These are phyloP conservation scores for Bipolaris sorokiniana DNA, from an alignment of 2,329 filamentous ascomycete species.

Conservation along the genomic window DNA sequence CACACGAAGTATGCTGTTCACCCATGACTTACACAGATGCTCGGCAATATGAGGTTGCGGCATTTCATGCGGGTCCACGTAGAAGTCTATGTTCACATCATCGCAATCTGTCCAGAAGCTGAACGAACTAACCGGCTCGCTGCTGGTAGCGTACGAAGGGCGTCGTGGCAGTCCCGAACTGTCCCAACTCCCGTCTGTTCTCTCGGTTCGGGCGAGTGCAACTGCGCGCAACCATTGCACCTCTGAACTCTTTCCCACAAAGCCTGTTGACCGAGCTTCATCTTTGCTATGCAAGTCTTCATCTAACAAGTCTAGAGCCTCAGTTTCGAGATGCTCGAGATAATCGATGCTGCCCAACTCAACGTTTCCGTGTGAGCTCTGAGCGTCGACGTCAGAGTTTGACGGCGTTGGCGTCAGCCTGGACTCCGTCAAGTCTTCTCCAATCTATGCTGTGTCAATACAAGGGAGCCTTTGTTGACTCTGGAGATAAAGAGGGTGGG, in stretches of 20 bases:
- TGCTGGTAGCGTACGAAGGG: slow-evolving; percentile 11
- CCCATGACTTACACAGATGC: slow-evolving; percentile 19
- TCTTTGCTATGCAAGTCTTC: slow-evolving; percentile 38
- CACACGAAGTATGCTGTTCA: not conserved
- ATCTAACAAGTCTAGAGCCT: slow-evolving; percentile 34
- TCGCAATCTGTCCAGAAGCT: slow-evolving; percentile 46
- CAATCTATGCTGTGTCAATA: slow-evolving; percentile 31
- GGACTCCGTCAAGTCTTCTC: slow-evolving; percentile 33
- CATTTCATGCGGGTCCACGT: slow-evolving; percentile 41
- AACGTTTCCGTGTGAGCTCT: slow-evolving; percentile 18
- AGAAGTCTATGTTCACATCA: slow-evolving; percentile 29
- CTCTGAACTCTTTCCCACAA: slow-evolving; percentile 44
- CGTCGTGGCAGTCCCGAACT: slow-evolving; percentile 8
- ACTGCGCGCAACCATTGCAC: slow-evolving; percentile 42
- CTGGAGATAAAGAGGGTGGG: not conserved
- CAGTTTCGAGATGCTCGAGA: slow-evolving; percentile 24
- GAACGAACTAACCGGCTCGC: slow-evolving; percentile 40
- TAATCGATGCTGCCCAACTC: slow-evolving; percentile 15
- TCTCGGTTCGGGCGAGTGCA: slow-evolving; percentile 29
- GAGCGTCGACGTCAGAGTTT: slow-evolving; percentile 26
- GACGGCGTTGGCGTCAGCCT: slow-evolving; percentile 22
- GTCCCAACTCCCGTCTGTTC: slow-evolving; percentile 16
- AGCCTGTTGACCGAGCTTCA: slow-evolving; percentile 39
- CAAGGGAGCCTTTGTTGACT: not conserved
- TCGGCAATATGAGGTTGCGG: slow-evolving; percentile 43